Conservation (phyloP, 2,329 filamentous ascomycete species). For the Chaetomium sp. region DNA sequence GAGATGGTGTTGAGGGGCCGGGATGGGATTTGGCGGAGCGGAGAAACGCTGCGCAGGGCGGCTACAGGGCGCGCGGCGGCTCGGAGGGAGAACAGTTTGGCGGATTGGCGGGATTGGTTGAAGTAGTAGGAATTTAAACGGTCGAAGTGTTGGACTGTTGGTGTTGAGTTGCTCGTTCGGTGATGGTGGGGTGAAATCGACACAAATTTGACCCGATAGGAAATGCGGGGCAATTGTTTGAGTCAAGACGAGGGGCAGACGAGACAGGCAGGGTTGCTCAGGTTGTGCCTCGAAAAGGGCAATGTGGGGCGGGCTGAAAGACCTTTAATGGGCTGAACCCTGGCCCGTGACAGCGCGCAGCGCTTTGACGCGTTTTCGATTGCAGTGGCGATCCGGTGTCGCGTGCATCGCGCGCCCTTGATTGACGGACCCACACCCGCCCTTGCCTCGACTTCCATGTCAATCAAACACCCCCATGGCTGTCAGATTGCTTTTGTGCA, state of each 20-base stretch:
- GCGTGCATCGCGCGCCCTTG: slow-evolving; percentile 32
- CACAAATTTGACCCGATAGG: slow-evolving; percentile 30
- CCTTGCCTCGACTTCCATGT: neutral
- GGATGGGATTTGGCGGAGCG: slow-evolving; percentile 39
- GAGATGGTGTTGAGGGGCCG: slow-evolving; percentile 26
- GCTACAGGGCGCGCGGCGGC: slow-evolving; percentile 36
- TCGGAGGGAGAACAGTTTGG: slow-evolving; percentile 52
- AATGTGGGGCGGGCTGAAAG: neutral
- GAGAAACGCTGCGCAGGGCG: slow-evolving; percentile 43
- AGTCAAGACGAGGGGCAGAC: slow-evolving; percentile 28
- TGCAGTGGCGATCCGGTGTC: slow-evolving; percentile 18
- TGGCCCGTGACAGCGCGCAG: slow-evolving; percentile 29
- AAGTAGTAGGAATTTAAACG: neutral
- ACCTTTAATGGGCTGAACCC: neutral
- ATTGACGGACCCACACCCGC: slow-evolving; percentile 26
- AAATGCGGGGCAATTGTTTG: slow-evolving; percentile 32
- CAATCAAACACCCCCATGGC: neutral
- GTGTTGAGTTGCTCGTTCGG: neutral
- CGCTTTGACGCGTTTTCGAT: slow-evolving; percentile 27
- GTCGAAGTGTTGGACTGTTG: neutral
- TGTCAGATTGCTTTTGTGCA: neutral
- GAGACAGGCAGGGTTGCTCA: slow-evolving; percentile 10
- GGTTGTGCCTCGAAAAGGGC: neutral
- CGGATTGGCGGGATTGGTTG: slow-evolving; percentile 22
- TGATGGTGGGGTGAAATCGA: slow-evolving; percentile 25